Evolutionary conservation across 2,329 filamentous ascomycete genomes (phyloP).

Genomic region (Trematosphaeria pertusa): DNA sequence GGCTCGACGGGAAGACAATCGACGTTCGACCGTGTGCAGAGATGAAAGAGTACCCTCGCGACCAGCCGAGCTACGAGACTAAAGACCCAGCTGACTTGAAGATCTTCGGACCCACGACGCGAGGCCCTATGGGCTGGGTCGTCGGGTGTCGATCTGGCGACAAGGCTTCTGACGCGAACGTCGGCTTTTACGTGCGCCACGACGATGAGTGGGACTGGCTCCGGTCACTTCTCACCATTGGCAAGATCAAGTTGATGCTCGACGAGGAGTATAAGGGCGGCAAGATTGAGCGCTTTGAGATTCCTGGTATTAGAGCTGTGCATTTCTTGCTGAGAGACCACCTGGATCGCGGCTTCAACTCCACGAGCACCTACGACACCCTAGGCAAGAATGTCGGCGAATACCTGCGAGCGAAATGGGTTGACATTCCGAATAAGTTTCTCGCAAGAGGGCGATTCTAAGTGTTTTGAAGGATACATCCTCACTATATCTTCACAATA

Average conservation of each 20-base stretch:
- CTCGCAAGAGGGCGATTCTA: constrained; percentile 44
- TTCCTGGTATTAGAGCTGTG: constrained; percentile 42
- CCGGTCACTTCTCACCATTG: constrained; percentile 26
- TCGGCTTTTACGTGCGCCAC: constrained; percentile 34
- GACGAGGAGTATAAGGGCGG: constrained; percentile 25
- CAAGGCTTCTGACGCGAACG: constrained; percentile 34
- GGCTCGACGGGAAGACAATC: constrained; percentile 21
- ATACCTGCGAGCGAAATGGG: constrained; percentile 51
- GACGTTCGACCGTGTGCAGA: constrained; percentile 10
- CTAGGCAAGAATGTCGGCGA: constrained; percentile 55
- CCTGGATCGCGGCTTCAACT: constrained; percentile 51
- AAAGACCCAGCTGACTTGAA: constrained; percentile 24
- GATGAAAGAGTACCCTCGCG: constrained; percentile 18
- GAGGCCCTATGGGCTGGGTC: constrained; percentile 44
- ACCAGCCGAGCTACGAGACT: constrained; percentile 35
- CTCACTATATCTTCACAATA: no score
- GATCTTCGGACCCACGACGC: constrained; percentile 41
- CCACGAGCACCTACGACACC: constrained; percentile 50
- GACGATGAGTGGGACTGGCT: constrained; percentile 39
- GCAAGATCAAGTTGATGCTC: constrained; percentile 28
- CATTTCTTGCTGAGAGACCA: constrained; percentile 54
- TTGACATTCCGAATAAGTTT: constrained; percentile 53
- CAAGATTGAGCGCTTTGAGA: constrained; percentile 42
- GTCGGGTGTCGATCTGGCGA: constrained; percentile 33
- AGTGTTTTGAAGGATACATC: not conserved